Conservation (phyloP, 106 monocot species). For the Agapanthus africanus region DNA sequence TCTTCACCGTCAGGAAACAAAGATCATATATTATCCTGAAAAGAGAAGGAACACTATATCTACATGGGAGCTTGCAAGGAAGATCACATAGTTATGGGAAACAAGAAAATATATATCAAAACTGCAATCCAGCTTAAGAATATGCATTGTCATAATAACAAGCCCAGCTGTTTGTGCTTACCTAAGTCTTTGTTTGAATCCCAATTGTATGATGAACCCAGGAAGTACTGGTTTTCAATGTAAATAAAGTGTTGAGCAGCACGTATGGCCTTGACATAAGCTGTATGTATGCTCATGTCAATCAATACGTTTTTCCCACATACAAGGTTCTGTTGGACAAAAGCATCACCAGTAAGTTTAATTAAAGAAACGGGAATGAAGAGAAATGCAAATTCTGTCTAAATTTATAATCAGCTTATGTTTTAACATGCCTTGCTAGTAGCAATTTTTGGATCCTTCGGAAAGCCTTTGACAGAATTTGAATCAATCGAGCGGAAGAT, state of each 20-base stretch:
- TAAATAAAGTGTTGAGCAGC: conserved; percentile 92
- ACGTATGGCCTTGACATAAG: conserved; percentile 94
- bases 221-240: conserved; percentile 94
- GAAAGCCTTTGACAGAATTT: conserved; percentile 91
- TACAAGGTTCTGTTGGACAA: conserved; percentile 64
- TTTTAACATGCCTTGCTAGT: conserved; percentile 46
- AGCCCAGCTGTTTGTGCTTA: conserved; percentile 14
- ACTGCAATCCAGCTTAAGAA: neutral
- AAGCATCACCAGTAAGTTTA: neutral
- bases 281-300: conserved; percentile 96
- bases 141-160: neutral
- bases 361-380: neutral
- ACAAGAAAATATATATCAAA: too few species aligned
- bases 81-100: too few species aligned
- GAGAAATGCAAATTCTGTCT: neutral
- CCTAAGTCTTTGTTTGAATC: conserved; percentile 74
- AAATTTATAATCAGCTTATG: neutral
- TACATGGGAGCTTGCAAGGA: too few species aligned
- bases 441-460: conserved; percentile 79
- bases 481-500: conserved; percentile 95
- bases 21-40: too few species aligned
- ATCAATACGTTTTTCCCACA: conserved; percentile 93
- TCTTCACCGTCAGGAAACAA: too few species aligned
- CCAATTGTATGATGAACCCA: conserved; percentile 95
- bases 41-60: too few species aligned